These are phyloP conservation scores for Orbilia quercus DNA, from an alignment of 2,329 filamentous ascomycete genomes.

Conservation along the genomic window DNA sequence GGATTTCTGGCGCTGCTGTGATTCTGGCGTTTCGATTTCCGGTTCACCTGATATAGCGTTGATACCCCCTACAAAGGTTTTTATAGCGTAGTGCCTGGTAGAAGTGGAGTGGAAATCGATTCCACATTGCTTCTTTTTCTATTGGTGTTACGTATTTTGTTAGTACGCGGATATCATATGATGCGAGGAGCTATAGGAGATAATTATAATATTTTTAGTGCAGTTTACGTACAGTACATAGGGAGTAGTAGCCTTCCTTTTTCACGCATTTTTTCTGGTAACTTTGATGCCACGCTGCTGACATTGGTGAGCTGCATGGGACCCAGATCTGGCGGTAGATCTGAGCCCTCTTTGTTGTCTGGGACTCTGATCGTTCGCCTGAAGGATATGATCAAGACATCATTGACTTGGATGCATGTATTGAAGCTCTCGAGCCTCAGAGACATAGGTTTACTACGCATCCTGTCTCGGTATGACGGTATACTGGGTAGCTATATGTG, in stretches of 20 bases:
- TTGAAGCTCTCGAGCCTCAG: slow-evolving; percentile 6
- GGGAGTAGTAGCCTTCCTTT: slow-evolving; percentile 66
- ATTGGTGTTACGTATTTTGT: neutral
- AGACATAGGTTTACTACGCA: neutral
- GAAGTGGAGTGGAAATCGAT: slow-evolving; percentile 61
- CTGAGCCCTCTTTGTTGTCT: slow-evolving; percentile 61
- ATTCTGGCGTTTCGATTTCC: slow-evolving; percentile 1
- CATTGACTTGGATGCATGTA: slow-evolving; percentile 8
- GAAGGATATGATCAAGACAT: slow-evolving; percentile 23
- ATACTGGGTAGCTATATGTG: no score
- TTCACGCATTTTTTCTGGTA: slow-evolving; percentile 62
- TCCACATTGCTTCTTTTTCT: slow-evolving; percentile 65
- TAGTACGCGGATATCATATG: neutral
- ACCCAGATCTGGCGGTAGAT: slow-evolving; percentile 63
- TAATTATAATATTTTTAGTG: no score
- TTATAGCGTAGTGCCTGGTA: slow-evolving; percentile 62
- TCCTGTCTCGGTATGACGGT: neutral
- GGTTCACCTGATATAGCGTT: slow-evolving; percentile 64
- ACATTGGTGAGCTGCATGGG: slow-evolving; percentile 64
- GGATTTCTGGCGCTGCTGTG: neutral
- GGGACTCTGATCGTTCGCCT: slow-evolving; percentile 64
- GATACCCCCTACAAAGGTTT: slow-evolving; percentile 64
- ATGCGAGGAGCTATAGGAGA: no score
- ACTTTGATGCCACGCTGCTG: slow-evolving; percentile 60
- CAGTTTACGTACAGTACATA: slow-evolving; percentile 63